Percentiles rank a stretch among this genome's conserved stretches.
phyloP scores from a whole-genome alignment of 2,329 filamentous ascomycete species.

The Phyllosticta citribraziliensis region DNA sequence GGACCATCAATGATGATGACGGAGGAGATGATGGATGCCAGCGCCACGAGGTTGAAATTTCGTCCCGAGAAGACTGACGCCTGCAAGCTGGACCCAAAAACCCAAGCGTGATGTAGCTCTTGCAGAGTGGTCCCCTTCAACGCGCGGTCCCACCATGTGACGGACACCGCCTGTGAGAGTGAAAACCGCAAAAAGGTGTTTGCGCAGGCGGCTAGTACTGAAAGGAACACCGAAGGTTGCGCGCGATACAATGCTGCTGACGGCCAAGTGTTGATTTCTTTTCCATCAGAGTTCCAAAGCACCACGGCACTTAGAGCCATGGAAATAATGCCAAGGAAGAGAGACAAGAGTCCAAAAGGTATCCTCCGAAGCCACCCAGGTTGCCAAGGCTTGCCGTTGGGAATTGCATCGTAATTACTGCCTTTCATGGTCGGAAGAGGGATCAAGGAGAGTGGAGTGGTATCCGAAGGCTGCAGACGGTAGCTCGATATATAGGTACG shows the following conservation, averaged over 20 bases:
- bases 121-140: not conserved
- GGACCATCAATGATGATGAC: not conserved
- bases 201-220: not conserved
- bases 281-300: not conserved
- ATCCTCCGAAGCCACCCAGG: not conserved
- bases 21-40: not conserved
- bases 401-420: not conserved
- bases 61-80: not conserved
- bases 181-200: not conserved
- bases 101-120: not conserved
- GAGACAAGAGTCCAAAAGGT: not conserved
- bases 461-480: not conserved
- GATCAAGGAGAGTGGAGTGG: not conserved
- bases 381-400: not conserved
- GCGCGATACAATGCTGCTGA: not conserved
- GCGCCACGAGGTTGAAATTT: not conserved
- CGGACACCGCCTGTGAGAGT: not conserved
- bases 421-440: not conserved
- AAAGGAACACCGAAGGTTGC: not conserved
- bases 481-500: not conserved
- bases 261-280: slow-evolving; percentile 1
- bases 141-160: not conserved
- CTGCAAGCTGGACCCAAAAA: not conserved
- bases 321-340: not conserved
- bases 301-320: not conserved